A percentile compares a stretch with the other conserved stretches of the same genome.
Evolutionary conservation across 495 filamentous ascomycete genomes (phyloP).

Genomic region (Rostrohypoxylon terebratum): DNA sequence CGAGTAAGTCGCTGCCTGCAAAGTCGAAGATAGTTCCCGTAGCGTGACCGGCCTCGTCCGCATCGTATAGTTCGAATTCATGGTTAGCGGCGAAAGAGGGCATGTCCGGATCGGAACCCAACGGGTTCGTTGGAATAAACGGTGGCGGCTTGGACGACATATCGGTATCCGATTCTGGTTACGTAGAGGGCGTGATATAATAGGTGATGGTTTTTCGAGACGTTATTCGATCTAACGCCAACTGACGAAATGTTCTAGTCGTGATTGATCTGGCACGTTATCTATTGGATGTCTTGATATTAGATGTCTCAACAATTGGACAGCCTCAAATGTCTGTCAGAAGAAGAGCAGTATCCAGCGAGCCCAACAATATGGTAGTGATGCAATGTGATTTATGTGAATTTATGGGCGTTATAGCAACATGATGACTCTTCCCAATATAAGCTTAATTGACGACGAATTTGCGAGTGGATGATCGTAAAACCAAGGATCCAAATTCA

Average conservation of each 20-base stretch:
- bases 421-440: slow-evolving; percentile 32
- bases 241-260: slow-evolving; percentile 7
- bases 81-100: slow-evolving; percentile 24
- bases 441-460: slow-evolving; percentile 29
- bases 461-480: neutral
- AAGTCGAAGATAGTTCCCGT: slow-evolving; percentile 29
- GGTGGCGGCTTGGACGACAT: slow-evolving; percentile 43
- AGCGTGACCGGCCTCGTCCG: slow-evolving; percentile 19
- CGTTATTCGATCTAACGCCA: slow-evolving; percentile 15
- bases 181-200: neutral
- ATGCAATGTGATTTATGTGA: slow-evolving; percentile 1
- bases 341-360: slow-evolving; percentile 17
- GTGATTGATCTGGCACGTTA: neutral
- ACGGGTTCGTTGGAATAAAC: slow-evolving; percentile 34
- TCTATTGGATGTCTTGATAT: neutral
- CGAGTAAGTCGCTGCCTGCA: slow-evolving; percentile 17
- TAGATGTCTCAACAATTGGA: slow-evolving; percentile 1
- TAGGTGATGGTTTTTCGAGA: slow-evolving; percentile 1
- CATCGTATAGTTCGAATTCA: slow-evolving; percentile 41
- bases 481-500: neutral
- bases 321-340: slow-evolving; percentile 6
- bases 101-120: slow-evolving; percentile 34
- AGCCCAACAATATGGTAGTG: slow-evolving; percentile 28
- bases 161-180: slow-evolving; percentile 4
- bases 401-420: slow-evolving; percentile 32